Conservation (phyloP, 2,329 filamentous ascomycete genomes). For the Raffaelea albimanens region DNA sequence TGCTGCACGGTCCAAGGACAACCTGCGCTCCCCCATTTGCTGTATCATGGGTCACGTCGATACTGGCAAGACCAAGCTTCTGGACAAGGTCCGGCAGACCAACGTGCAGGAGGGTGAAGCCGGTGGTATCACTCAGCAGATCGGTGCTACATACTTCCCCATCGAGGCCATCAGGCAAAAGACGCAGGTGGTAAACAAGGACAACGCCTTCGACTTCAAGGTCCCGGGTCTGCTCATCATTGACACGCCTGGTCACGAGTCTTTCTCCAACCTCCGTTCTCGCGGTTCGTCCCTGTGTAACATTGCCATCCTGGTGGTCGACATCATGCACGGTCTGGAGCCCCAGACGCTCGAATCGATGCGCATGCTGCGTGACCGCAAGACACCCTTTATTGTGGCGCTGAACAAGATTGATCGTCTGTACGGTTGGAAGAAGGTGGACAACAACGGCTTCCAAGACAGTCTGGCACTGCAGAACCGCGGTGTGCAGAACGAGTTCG, state of each 20-base stretch:
- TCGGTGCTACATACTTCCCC: slow-evolving; percentile 98
- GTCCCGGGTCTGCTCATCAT: slow-evolving; percentile 94
- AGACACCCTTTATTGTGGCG: slow-evolving; percentile 96
- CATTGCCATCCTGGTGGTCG: slow-evolving; percentile 96
- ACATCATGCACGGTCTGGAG: slow-evolving; percentile 99
- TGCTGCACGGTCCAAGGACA: slow-evolving; percentile 83
- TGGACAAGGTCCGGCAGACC: slow-evolving; percentile 97
- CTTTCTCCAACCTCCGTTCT: slow-evolving; percentile 95
- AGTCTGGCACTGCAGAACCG: slow-evolving; percentile 84
- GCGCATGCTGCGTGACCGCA: slow-evolving; percentile 81
- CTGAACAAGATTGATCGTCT: slow-evolving; percentile 99
- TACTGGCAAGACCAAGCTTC: slow-evolving; percentile 98
- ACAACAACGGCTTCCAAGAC: slow-evolving; percentile 97
- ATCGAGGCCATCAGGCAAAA: slow-evolving; percentile 88
- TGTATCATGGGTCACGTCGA: slow-evolving; percentile 99
- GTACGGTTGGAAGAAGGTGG: slow-evolving; percentile 97
- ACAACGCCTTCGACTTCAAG: slow-evolving; percentile 90
- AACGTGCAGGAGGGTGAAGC: slow-evolving; percentile 99
- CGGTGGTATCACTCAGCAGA: slow-evolving; percentile 98
- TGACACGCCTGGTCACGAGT: slow-evolving; percentile 99
- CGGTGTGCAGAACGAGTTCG: slow-evolving; percentile 89
- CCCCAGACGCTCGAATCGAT: slow-evolving; percentile 97
- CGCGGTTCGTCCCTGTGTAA: slow-evolving; percentile 97
- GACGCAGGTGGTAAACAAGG: slow-evolving; percentile 85
- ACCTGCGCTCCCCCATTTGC: slow-evolving; percentile 95